Conservation (phyloP, 2,329 filamentous ascomycete species). For the Aspergillus transmontanensis region DNA sequence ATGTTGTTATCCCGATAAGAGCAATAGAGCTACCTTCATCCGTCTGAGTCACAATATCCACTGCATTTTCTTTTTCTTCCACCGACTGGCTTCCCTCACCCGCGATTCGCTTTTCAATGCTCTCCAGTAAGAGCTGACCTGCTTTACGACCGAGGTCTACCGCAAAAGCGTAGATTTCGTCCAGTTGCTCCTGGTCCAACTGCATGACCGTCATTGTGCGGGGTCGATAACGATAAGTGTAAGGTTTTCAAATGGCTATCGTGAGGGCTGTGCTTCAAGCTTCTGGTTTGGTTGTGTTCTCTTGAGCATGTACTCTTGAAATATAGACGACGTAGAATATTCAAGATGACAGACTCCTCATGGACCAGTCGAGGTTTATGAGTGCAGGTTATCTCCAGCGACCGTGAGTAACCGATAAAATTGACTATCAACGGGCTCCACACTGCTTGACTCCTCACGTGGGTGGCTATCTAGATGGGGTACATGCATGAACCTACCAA, state of each 20-base stretch:
- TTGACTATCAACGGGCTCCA: conserved; percentile 6
- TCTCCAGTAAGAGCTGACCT: conserved; percentile 67
- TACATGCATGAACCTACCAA: not conserved
- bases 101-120: conserved; percentile 59
- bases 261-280: not conserved
- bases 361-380: not conserved
- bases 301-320: too few species aligned
- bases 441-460: conserved; percentile 7
- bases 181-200: conserved; percentile 52
- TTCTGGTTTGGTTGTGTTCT: not conserved
- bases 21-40: conserved; percentile 62
- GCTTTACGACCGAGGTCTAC: conserved; percentile 71
- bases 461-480: not conserved
- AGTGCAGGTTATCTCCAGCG: not conserved
- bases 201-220: conserved; percentile 24
- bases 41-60: conserved; percentile 77
- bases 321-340: not conserved
- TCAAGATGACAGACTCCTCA: not conserved
- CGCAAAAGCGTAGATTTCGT: conserved; percentile 70
- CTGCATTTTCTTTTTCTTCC: conserved; percentile 72
- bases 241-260: not conserved
- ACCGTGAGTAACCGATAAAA: conserved; percentile 5
- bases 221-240: not conserved
- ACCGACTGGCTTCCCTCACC: conserved; percentile 45
- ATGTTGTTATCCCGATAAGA: not conserved